Conservation (phyloP, 2,329 filamentous ascomycete species). For the Ophioceras dolichostomum region DNA sequence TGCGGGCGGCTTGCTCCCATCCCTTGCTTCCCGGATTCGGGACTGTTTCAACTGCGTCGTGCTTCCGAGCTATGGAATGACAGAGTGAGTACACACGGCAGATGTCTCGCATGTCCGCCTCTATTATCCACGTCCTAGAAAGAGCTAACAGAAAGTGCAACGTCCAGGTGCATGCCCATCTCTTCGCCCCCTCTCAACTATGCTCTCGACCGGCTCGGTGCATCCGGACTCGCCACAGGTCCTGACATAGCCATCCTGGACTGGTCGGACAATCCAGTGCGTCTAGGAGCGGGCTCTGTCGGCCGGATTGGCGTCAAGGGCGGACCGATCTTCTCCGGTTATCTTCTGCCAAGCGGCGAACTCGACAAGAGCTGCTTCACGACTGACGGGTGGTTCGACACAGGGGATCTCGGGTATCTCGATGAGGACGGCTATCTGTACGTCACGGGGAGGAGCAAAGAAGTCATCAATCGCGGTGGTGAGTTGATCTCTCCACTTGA, state of each 20-base stretch:
- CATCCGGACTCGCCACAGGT: slow-evolving; percentile 37
- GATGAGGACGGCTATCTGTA: slow-evolving; percentile 38
- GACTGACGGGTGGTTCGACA: slow-evolving; percentile 38
- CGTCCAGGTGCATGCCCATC: slow-evolving; percentile 40
- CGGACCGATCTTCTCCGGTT: slow-evolving; percentile 36
- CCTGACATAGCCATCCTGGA: slow-evolving; percentile 38
- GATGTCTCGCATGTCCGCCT: background rate
- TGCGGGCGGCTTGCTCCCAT: slow-evolving; percentile 38
- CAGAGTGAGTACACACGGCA: slow-evolving; percentile 24
- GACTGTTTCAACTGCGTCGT: slow-evolving; percentile 38
- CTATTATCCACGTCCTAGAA: background rate
- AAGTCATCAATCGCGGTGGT: slow-evolving; percentile 44
- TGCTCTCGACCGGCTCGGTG: slow-evolving; percentile 35
- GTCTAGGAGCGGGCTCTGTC: slow-evolving; percentile 18
- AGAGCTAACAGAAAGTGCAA: background rate
- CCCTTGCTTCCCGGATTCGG: slow-evolving; percentile 32
- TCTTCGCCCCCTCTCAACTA: slow-evolving; percentile 42
- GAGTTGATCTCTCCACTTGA: slow-evolving; percentile 48
- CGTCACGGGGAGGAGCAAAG: slow-evolving; percentile 42
- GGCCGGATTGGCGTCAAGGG: slow-evolving; percentile 39
- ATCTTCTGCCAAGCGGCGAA: slow-evolving; percentile 27
- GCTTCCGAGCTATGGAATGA: slow-evolving; percentile 47
- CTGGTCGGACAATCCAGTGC: slow-evolving; percentile 16
- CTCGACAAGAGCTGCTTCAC: slow-evolving; percentile 33
- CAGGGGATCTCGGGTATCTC: slow-evolving; percentile 39